Evolutionary conservation across 352 stramenopile species (phyloP).

Genomic region (Pythium graminicola): DNA sequence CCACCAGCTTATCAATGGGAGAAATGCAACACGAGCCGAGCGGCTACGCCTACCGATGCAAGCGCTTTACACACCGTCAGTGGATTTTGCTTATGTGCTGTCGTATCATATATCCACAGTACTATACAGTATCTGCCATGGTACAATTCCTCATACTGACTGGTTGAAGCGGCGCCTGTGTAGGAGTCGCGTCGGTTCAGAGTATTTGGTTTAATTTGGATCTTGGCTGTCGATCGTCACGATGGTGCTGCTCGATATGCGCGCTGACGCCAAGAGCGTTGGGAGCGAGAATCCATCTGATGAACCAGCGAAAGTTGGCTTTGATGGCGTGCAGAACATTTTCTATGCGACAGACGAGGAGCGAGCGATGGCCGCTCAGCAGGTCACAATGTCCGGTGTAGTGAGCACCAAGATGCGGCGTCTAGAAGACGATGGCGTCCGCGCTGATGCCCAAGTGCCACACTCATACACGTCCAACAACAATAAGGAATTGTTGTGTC

Average conservation of each 20-base stretch:
- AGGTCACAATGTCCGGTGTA: constrained; percentile 70
- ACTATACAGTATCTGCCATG: too few species aligned
- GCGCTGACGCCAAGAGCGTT: constrained; percentile 45
- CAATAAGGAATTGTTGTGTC: constrained; percentile 89
- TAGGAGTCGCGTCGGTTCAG: constrained; percentile 5
- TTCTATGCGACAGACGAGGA: constrained; percentile 52
- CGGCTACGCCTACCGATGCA: too few species aligned
- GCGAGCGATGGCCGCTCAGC: constrained; percentile 40
- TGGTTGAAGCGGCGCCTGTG: background rate
- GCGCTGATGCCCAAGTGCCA: constrained; percentile 15
- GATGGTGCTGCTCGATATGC: constrained; percentile 40
- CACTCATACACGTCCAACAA: constrained; percentile 53
- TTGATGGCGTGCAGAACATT: constrained; percentile 46
- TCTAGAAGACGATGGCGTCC: constrained; percentile 47
- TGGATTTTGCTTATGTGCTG: too few species aligned
- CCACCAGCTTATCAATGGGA: too few species aligned
- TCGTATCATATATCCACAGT: too few species aligned
- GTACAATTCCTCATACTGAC: too few species aligned
- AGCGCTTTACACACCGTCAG: too few species aligned
- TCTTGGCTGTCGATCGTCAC: too few species aligned
- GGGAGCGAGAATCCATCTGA: constrained; percentile 17
- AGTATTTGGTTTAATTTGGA: too few species aligned
- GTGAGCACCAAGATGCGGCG: constrained; percentile 79
- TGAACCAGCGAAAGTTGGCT: too few species aligned
- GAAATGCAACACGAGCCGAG: too few species aligned